phyloP scores from a whole-genome alignment of 2,329 filamentous ascomycete genomes.

The Diaporthe capsici region DNA sequence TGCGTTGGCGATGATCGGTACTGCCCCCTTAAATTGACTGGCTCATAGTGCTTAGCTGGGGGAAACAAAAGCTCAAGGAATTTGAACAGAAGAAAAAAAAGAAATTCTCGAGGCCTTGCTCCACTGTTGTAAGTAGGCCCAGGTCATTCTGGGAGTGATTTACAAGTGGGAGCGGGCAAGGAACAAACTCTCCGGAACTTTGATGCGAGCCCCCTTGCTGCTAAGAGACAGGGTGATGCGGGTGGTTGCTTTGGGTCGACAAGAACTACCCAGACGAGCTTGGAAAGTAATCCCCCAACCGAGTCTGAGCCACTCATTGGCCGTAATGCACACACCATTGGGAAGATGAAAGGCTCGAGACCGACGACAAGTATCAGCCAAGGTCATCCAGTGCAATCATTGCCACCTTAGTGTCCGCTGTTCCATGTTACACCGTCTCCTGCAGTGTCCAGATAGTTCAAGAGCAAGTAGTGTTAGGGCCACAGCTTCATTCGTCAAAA shows the following conservation, averaged over 20 bases:
- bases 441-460: not conserved
- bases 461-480: not conserved
- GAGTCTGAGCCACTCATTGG: not conserved
- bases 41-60: not conserved
- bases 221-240: not conserved
- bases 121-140: not conserved
- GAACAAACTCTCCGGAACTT: not conserved
- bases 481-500: constrained; percentile 11
- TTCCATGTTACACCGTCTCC: constrained; percentile 6
- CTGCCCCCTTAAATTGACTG: too few relatives aligned
- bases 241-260: not conserved
- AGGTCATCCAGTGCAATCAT: not conserved
- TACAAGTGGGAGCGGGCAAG: not conserved
- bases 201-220: not conserved
- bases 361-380: not conserved
- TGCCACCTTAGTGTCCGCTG: not conserved
- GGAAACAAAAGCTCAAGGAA: not conserved
- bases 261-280: not conserved
- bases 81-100: too few relatives aligned
- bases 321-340: not conserved
- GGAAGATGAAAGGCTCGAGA: not conserved
- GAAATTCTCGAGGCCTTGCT: too few relatives aligned
- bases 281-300: not conserved
- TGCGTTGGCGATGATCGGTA: too few relatives aligned
- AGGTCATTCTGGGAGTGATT: not conserved